Percentiles rank a stretch among this genome's conserved stretches.
These are phyloP conservation scores for Paragyromitra xinjiangensis DNA, from an alignment of 495 filamentous ascomycete genomes.

Conservation along the genomic window DNA sequence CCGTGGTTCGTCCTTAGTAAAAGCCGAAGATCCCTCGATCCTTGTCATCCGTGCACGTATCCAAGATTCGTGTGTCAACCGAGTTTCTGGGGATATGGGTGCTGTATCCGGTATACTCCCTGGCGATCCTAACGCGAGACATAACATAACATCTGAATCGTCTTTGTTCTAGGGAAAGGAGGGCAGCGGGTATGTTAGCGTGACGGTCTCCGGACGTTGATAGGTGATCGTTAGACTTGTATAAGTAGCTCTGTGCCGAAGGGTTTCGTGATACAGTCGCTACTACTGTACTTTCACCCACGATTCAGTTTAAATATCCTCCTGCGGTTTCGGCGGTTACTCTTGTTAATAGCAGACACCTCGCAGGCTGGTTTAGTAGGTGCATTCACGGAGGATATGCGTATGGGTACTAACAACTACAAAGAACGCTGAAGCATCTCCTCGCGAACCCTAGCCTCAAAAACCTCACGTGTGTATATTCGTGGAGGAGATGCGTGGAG, in stretches of 20 bases:
- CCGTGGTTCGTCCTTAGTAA: background rate
- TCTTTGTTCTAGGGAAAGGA: background rate
- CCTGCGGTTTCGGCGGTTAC: too few relatives aligned
- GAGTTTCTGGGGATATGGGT: background rate
- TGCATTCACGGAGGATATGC: too few relatives aligned
- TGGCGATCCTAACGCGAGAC: background rate
- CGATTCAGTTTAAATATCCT: background rate
- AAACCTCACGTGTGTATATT: too few relatives aligned
- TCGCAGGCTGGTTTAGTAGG: background rate
- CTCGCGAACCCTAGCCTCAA: too few relatives aligned
- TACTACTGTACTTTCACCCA: background rate
- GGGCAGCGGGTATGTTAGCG: background rate
- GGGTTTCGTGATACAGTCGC: background rate
- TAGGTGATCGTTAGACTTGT: background rate
- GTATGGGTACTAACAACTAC: too few relatives aligned
- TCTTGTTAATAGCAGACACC: background rate
- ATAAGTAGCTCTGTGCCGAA: background rate
- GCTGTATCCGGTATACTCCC: background rate
- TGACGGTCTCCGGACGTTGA: background rate
- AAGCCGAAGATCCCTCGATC: background rate
- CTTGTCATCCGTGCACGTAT: background rate
- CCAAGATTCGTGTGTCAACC: too few relatives aligned
- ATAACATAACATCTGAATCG: background rate
- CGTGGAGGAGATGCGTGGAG: too few relatives aligned
- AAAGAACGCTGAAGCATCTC: too few relatives aligned